Conservation (phyloP, 2,329 filamentous ascomycete genomes). For the Botrytis elliptica region DNA sequence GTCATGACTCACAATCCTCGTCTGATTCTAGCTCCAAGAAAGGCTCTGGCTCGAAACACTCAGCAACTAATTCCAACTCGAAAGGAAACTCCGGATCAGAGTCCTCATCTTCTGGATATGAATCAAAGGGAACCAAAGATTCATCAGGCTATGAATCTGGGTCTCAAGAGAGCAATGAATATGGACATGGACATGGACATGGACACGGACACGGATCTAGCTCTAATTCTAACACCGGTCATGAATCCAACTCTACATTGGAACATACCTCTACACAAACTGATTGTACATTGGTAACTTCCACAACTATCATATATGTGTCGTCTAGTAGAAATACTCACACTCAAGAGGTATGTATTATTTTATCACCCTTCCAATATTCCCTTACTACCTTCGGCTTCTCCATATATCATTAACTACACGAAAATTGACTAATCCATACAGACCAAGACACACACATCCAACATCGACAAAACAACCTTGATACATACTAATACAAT, state of each 20-base stretch:
- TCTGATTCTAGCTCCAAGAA: not conserved
- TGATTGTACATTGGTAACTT: not conserved
- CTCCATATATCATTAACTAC: too few relatives aligned
- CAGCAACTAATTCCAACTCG: not conserved
- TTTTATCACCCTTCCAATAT: too few relatives aligned
- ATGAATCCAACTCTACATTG: not conserved
- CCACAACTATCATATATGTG: not conserved
- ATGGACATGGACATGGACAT: not conserved
- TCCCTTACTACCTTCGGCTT: not conserved
- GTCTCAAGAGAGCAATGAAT: not conserved
- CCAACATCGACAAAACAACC: not conserved
- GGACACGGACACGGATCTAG: not conserved
- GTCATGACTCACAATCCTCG: not conserved
- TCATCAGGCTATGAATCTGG: not conserved
- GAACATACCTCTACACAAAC: not conserved
- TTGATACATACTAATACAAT: not conserved
- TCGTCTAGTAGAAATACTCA: not conserved
- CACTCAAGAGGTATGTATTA: not conserved
- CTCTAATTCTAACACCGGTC: not conserved
- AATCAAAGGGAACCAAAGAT: not conserved
- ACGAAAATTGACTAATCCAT: too few relatives aligned
- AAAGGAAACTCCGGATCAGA: not conserved
- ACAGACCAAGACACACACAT: not conserved
- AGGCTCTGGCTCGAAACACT: not conserved
- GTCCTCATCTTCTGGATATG: not conserved